Evolutionary conservation across 495 filamentous ascomycete species (phyloP), one percentile per base, ranked within the genome.

Genomic region (Penicillium tannophilum): DNA sequence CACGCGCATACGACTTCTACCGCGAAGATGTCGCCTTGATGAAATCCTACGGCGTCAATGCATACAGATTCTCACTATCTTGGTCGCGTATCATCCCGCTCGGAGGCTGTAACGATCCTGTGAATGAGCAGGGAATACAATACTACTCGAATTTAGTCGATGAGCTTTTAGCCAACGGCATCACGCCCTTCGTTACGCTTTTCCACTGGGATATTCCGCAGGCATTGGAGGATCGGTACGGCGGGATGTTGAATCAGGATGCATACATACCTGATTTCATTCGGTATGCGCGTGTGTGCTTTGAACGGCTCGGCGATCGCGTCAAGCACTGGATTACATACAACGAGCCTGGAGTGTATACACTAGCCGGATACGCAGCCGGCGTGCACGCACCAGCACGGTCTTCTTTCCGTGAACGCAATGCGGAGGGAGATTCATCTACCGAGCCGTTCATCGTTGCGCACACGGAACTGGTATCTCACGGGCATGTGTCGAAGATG

Each of bases 41-140:
- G 70, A 90, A 89, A 71, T 72, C 77, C 16, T 78, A 82, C 24
- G 85, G 86, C 20, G 84, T 86, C 52, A 84, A 79, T 49, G 79
- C 80, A 52, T 90, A 90, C 72, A 84, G 86, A 54, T 90, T 90
- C 72, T 90, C 88, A 31, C 72, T 90, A 36, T 83, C 86, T 28
- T 90, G 88, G 88, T 80, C 86, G 16, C 81, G 87, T 23, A 84
- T 90, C 63, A 88, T 90, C 60, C 87, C 88, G 3, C 57, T 73
- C 1, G 73, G 73, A 6, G 71, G 72, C 12, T 30, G 44, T 6
- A 48, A 73, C 8, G 70, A 74, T 44, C 70, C 70, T 7, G 65
- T 75, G 24, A 76, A 81, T 58, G 71, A 78, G 45, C 55, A 69
- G 19, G 80, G 79, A 2, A 70, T 82, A 23, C 63, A 73, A 39